Evolutionary conservation across 2,329 filamentous ascomycete species (phyloP).

Genomic region (Plectosphaerella cucumerina): DNA sequence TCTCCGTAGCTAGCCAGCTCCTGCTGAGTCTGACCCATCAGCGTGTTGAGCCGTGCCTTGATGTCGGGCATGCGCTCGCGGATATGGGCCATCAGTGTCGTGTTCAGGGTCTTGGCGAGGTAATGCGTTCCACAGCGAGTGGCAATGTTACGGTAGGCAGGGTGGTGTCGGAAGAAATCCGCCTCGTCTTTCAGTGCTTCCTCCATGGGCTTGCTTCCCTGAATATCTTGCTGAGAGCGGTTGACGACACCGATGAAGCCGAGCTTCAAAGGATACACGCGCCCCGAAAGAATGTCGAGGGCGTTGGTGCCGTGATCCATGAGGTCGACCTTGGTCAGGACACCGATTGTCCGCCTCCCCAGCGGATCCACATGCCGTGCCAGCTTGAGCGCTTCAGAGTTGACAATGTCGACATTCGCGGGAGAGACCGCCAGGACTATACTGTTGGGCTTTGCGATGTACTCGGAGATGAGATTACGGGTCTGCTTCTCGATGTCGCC

Average conservation of each 20-base stretch:
- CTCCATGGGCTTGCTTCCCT: slow-evolving; percentile 88
- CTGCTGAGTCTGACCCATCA: slow-evolving; percentile 99
- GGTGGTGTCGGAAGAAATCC: slow-evolving; percentile 96
- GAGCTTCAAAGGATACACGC: slow-evolving; percentile 93
- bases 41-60: slow-evolving; percentile 92
- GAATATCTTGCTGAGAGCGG: slow-evolving; percentile 96
- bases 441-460: slow-evolving; percentile 98
- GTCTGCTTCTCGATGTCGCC: slow-evolving; percentile 99
- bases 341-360: slow-evolving; percentile 90
- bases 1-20: slow-evolving; percentile 97
- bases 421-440: slow-evolving; percentile 95
- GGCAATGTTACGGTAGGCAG: slow-evolving; percentile 94
- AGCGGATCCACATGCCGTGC: slow-evolving; percentile 95
- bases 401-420: slow-evolving; percentile 96
- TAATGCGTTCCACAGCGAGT: slow-evolving; percentile 90
- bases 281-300: slow-evolving; percentile 92
- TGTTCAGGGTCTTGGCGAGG: slow-evolving; percentile 90
- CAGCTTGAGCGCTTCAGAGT: slow-evolving; percentile 95
- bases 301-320: slow-evolving; percentile 99
- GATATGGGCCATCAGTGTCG: slow-evolving; percentile 93
- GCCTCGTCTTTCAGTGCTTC: slow-evolving; percentile 86
- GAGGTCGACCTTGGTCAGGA: slow-evolving; percentile 92
- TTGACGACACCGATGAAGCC: slow-evolving; percentile 99
- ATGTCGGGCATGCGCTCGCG: slow-evolving; percentile 94
- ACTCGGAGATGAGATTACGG: slow-evolving; percentile 91